Conservation (phyloP, 495 filamentous ascomycete genomes). For the Friedmanniomyces simplex region DNA sequence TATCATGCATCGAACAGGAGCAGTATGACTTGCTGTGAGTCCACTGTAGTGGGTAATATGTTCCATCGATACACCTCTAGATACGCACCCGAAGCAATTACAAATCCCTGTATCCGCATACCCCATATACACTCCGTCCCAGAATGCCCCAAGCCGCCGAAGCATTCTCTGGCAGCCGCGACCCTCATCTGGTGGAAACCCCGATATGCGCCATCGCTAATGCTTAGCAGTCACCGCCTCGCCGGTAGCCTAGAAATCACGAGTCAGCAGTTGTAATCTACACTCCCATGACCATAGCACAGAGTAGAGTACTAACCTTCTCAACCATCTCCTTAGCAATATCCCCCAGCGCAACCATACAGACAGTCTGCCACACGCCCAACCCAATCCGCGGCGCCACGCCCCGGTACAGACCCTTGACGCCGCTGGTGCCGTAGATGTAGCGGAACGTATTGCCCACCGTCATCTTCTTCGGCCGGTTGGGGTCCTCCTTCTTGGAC, state of each 20-base stretch:
- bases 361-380: conserved; percentile 98
- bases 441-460: conserved; percentile 87
- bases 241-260: not conserved
- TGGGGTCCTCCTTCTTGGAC: conserved; percentile 94
- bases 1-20: too few relatives aligned
- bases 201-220: not conserved
- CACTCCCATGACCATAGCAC: not conserved
- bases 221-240: conserved; percentile 2
- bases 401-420: conserved; percentile 92
- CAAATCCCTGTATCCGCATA: too few relatives aligned
- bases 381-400: conserved; percentile 89
- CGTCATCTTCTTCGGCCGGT: conserved; percentile 96
- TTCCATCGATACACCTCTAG: too few relatives aligned
- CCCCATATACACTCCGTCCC: too few relatives aligned
- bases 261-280: not conserved
- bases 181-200: not conserved
- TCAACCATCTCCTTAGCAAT: conserved; percentile 66
- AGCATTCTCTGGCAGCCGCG: not conserved
- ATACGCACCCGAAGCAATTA: too few relatives aligned
- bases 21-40: too few relatives aligned
- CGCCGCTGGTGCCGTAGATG: conserved; percentile 78
- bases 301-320: not conserved
- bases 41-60: too few relatives aligned
- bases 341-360: conserved; percentile 99
- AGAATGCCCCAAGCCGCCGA: too few relatives aligned